Percentiles rank a stretch among this genome's conserved stretches.
These are phyloP conservation scores for Sclerotinia trifoliorum DNA, from an alignment of 2,329 filamentous ascomycete genomes.

Conservation along the genomic window DNA sequence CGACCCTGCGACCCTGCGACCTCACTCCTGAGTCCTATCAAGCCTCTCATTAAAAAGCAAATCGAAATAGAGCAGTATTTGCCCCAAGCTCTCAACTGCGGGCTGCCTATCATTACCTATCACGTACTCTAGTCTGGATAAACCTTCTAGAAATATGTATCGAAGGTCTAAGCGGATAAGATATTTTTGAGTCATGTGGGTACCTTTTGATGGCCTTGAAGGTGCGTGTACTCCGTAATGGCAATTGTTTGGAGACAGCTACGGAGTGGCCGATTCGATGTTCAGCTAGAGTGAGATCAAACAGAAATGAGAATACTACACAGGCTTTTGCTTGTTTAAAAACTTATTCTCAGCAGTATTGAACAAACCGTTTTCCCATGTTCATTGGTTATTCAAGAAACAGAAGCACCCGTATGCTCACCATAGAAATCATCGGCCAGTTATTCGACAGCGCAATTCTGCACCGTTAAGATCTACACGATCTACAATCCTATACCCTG, in stretches of 20 bases:
- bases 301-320: not conserved
- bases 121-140: not conserved
- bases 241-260: not conserved
- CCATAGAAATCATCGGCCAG: not conserved
- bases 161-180: conserved; percentile 14
- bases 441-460: not conserved
- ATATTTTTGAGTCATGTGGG: conserved; percentile 9
- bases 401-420: not conserved
- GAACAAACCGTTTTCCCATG: too few species aligned
- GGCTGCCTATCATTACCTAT: not conserved
- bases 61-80: not conserved
- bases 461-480: not conserved
- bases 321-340: not conserved
- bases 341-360: too few species aligned
- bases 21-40: too few species aligned
- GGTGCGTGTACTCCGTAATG: not conserved
- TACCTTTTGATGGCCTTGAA: not conserved
- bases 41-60: not conserved
- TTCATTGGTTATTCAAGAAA: not conserved
- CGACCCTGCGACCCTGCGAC: too few species aligned
- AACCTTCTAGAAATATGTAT: conserved; percentile 10
- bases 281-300: not conserved
- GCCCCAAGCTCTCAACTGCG: conserved; percentile 13
- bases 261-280: conserved; percentile 11
- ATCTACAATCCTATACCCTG: not conserved